Evolutionary conservation across 768 basidiomycete species (phyloP).

Genomic region (Boletellus ananas): DNA sequence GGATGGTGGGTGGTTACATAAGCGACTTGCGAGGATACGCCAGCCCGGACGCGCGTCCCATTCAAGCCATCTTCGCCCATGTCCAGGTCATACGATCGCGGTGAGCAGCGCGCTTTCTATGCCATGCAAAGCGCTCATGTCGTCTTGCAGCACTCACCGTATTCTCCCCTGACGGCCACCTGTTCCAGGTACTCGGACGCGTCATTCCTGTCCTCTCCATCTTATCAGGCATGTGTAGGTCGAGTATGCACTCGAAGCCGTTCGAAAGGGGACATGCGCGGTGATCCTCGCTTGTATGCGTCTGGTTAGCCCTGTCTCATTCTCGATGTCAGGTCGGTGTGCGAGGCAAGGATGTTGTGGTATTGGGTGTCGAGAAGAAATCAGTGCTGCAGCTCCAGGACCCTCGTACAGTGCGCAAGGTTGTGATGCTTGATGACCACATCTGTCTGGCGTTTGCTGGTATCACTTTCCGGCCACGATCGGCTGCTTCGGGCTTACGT

Average conservation of each 20-base stretch:
- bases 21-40: constrained; percentile 16
- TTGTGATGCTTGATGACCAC: constrained; percentile 98
- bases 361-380: constrained; percentile 99
- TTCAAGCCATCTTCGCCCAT: constrained; percentile 45
- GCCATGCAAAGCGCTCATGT: constrained; percentile 1
- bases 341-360: constrained; percentile 89
- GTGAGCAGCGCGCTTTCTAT: constrained; percentile 39
- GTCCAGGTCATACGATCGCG: constrained; percentile 98
- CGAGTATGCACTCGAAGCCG: constrained; percentile 98
- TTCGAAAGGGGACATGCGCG: constrained; percentile 94
- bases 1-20: constrained; percentile 24
- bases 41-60: constrained; percentile 50
- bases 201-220: constrained; percentile 15
- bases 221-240: constrained; percentile 54
- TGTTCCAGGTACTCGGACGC: constrained; percentile 77
- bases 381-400: constrained; percentile 96
- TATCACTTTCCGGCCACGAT: constrained; percentile 34
- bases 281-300: constrained; percentile 43
- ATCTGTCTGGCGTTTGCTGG: constrained; percentile 97
- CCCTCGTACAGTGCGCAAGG: constrained; percentile 94
- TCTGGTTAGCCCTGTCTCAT: constrained; percentile 2
- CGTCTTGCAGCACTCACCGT: constrained; percentile 77
- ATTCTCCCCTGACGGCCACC: constrained; percentile 97
- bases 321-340: constrained; percentile 74
- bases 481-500: constrained; percentile 8